phyloP scores from a whole-genome alignment of 169 alveolate genomes.

The Hepatocystis sp. region DNA sequence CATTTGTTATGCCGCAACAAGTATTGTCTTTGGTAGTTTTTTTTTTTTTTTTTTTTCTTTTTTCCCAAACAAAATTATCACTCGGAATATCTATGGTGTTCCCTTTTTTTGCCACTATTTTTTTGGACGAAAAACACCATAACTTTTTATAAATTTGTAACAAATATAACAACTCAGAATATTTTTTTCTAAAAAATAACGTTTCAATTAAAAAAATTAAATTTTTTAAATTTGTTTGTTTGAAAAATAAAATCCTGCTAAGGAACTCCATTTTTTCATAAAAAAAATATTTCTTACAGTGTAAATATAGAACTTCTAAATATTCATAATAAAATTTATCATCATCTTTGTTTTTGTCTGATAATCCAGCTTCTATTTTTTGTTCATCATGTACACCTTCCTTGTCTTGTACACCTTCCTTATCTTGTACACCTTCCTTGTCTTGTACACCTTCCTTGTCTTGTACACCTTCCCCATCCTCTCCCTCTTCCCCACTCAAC shows the following conservation, averaged over 20 bases:
- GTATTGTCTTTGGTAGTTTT: not conserved
- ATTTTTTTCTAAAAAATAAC: constrained; percentile 37
- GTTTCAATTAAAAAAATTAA: constrained; percentile 52
- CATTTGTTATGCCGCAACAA: no score
- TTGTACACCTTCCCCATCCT: no score
- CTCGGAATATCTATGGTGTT: not conserved
- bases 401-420: not conserved
- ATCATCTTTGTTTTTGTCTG: not conserved
- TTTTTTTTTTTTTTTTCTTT: constrained; percentile 3
- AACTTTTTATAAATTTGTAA: constrained; percentile 1
- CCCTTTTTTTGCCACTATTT: constrained; percentile 4
- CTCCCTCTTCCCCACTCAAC: no score
- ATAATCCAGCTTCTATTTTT: constrained; percentile 9
- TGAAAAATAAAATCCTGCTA: constrained; percentile 40
- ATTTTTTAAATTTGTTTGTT: constrained; percentile 17
- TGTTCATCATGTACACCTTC: not conserved
- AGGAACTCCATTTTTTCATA: constrained; percentile 58
- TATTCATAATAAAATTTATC: constrained; percentile 16
- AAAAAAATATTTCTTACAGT: constrained; percentile 42
- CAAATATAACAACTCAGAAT: constrained; percentile 24
- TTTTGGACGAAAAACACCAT: constrained; percentile 38
- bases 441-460: no score
- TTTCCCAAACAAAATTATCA: not conserved
- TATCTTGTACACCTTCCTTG: no score
- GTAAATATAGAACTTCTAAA: constrained; percentile 22